Percentiles rank a stretch among this genome's conserved stretches.
phyloP scores from a whole-genome alignment of 352 stramenopile genomes.

The Pythium plurisporium region DNA sequence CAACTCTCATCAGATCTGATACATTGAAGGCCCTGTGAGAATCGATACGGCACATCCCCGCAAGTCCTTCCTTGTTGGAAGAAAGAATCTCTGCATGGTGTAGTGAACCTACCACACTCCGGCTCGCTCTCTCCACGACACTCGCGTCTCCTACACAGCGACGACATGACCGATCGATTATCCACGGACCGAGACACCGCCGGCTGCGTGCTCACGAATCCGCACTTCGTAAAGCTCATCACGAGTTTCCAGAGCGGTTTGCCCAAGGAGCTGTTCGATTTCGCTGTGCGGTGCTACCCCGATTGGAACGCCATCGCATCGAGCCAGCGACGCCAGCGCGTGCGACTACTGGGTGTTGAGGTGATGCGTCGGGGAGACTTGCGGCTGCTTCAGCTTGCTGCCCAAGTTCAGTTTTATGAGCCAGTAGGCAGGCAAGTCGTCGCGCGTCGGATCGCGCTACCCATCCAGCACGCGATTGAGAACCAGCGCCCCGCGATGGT shows the following conservation, averaged over 20 bases:
- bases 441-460: constrained; percentile 2
- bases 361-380: constrained; percentile 11
- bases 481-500: constrained; percentile 9
- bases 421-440: constrained; percentile 4
- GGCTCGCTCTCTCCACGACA: too few relatives aligned
- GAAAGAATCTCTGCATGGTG: background rate
- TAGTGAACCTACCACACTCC: too few relatives aligned
- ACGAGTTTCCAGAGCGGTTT: constrained; percentile 15
- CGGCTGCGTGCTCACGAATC: constrained; percentile 4
- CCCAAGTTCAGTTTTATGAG: constrained; percentile 1
- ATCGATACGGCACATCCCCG: constrained; percentile 4
- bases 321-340: constrained; percentile 6
- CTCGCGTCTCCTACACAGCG: too few relatives aligned
- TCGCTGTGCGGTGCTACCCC: background rate
- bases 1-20: background rate
- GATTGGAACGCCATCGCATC: constrained; percentile 1
- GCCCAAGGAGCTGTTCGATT: constrained; percentile 6
- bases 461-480: constrained; percentile 11
- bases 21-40: background rate
- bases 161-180: too few relatives aligned
- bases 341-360: constrained; percentile 11
- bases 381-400: constrained; percentile 4
- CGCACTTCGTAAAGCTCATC: constrained; percentile 6
- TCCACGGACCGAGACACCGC: too few relatives aligned
- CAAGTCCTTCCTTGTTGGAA: background rate